Percentiles rank a stretch among this genome's conserved stretches.
These are phyloP conservation scores for Seiridium unicorne DNA, from an alignment of 2,329 filamentous ascomycete species.

Conservation along the genomic window DNA sequence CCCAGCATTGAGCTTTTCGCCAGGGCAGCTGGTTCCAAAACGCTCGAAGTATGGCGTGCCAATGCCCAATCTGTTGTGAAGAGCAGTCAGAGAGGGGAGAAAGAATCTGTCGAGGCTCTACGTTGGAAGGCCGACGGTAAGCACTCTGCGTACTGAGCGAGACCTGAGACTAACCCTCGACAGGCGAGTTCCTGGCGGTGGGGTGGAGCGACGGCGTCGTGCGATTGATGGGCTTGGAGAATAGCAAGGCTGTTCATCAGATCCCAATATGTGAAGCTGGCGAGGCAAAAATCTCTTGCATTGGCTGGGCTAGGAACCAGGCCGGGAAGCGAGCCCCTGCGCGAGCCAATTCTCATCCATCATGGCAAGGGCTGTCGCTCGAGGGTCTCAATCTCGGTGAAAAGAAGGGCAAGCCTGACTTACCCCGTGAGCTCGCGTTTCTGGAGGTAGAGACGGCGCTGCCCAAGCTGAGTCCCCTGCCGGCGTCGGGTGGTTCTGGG, in stretches of 20 bases:
- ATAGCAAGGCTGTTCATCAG: slow-evolving; percentile 76
- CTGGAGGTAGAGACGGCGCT: slow-evolving; percentile 75
- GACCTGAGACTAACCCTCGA: slow-evolving; percentile 12
- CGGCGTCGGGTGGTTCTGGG: slow-evolving; percentile 62
- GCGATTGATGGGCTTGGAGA: slow-evolving; percentile 75
- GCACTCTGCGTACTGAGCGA: slow-evolving; percentile 15
- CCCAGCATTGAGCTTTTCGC: slow-evolving; percentile 83
- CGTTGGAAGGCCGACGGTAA: slow-evolving; percentile 69
- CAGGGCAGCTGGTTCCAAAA: slow-evolving; percentile 65
- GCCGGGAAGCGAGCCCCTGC: slow-evolving; percentile 24
- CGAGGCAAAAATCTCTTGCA: slow-evolving; percentile 45
- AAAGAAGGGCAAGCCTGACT: slow-evolving; percentile 40
- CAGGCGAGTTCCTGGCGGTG: slow-evolving; percentile 75
- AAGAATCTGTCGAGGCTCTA: slow-evolving; percentile 45
- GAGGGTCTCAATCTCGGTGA: slow-evolving; percentile 24
- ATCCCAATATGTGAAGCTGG: slow-evolving; percentile 51
- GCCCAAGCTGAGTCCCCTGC: slow-evolving; percentile 73
- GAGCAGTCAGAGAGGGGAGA: slow-evolving; percentile 42
- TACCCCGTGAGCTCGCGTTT: slow-evolving; percentile 72
- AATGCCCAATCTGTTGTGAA: slow-evolving; percentile 67
- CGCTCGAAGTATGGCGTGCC: slow-evolving; percentile 74
- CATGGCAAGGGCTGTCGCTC: slow-evolving; percentile 28
- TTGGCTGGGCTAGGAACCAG: slow-evolving; percentile 51
- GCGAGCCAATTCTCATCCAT: slow-evolving; percentile 12
- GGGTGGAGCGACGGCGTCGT: slow-evolving; percentile 81